These are phyloP conservation scores for Globisporangium takayamanum DNA, from an alignment of 352 stramenopile genomes.

Conservation along the genomic window DNA sequence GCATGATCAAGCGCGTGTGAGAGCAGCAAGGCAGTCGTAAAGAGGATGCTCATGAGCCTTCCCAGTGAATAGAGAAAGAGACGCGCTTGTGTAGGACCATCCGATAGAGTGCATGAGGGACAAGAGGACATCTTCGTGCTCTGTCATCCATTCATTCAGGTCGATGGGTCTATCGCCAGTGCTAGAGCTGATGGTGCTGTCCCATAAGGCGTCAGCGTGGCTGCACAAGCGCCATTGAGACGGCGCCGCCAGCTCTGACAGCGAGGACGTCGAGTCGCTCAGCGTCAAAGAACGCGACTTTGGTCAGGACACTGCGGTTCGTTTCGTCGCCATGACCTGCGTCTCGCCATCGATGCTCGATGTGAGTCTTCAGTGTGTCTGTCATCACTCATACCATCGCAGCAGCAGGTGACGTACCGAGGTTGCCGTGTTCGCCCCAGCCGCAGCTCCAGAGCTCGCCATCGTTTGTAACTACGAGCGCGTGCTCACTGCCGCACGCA, in stretches of 20 bases:
- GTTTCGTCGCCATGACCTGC: slow-evolving; percentile 51
- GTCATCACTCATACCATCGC: not conserved
- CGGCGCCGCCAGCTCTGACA: slow-evolving; percentile 46
- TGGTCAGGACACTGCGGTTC: slow-evolving; percentile 32
- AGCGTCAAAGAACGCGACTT: slow-evolving; percentile 41
- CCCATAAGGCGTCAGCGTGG: not conserved
- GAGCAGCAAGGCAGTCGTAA: not conserved
- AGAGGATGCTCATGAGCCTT: not conserved
- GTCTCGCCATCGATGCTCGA: not conserved
- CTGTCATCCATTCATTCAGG: not conserved
- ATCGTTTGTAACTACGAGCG: slow-evolving; percentile 39
- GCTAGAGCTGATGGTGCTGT: not conserved
- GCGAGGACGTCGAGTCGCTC: slow-evolving; percentile 23
- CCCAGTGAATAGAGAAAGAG: not conserved
- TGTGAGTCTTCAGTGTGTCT: not conserved
- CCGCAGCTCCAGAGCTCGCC: slow-evolving; percentile 72
- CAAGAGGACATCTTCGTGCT: not conserved
- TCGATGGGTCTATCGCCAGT: not conserved
- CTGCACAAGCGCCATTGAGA: slow-evolving; percentile 45
- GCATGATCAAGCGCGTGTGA: slow-evolving; percentile 38
- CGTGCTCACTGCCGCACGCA: slow-evolving; percentile 73
- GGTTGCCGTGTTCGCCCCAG: slow-evolving; percentile 81
- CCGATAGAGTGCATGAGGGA: not conserved
- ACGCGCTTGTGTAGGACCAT: not conserved
- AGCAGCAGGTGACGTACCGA: slow-evolving; percentile 32